phyloP scores from a whole-genome alignment of 164 flowering plant species.

The Chimonanthus salicifolius region DNA sequence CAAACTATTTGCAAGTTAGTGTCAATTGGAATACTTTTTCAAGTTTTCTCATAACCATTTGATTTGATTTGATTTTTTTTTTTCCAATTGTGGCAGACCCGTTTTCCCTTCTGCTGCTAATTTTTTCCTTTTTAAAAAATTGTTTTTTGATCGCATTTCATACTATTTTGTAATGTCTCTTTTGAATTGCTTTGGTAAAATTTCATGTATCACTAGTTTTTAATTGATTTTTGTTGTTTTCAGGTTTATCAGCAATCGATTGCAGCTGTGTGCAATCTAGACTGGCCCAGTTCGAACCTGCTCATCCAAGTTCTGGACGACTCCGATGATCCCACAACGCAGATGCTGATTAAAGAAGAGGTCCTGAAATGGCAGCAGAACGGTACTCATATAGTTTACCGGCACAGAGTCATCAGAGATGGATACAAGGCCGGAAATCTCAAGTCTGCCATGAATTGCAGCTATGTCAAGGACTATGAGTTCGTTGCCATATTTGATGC shows the following conservation, averaged over 20 bases:
- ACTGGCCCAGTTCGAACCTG: conserved; percentile 83
- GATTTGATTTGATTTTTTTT: too few species aligned
- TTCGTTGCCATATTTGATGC: conserved; percentile 95
- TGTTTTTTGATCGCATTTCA: too few species aligned
- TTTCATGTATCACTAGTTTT: not conserved
- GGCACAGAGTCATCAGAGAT: conserved; percentile 79
- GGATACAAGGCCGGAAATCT: conserved; percentile 99
- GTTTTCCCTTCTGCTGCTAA: too few species aligned
- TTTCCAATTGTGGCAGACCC: too few species aligned
- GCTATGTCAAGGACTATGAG: conserved; percentile 89
- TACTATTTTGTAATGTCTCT: too few species aligned
- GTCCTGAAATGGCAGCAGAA: conserved; percentile 84
- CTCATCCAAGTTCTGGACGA: conserved; percentile 88
- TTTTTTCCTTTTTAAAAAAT: too few species aligned
- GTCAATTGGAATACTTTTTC: too few species aligned
- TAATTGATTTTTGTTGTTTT: not conserved
- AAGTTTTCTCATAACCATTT: too few species aligned
- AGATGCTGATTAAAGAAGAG: conserved; percentile 75
- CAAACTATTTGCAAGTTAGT: too few species aligned
- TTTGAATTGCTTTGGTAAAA: not conserved
- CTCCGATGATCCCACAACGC: conserved; percentile 83
- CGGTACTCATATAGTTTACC: conserved; percentile 72
- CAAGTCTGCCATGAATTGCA: conserved; percentile 93
- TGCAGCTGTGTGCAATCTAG: conserved; percentile 85
- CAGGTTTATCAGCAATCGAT: conserved; percentile 99